A percentile compares a stretch with the other conserved stretches of the same genome.
Conservation (phyloP, 345 rosid genomes). For the Balakata baccata region DNA sequence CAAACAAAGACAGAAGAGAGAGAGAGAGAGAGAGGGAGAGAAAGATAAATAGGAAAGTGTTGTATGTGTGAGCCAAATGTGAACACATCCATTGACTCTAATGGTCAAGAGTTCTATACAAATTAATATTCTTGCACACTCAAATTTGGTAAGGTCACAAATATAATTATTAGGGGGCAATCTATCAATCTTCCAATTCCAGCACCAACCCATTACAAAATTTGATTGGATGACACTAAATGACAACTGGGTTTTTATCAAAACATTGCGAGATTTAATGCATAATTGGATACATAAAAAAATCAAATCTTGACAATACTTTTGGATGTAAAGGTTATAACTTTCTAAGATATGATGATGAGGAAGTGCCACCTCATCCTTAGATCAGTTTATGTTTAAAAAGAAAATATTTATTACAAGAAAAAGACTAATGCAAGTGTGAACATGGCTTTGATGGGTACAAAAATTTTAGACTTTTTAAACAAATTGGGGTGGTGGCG, state of each 20-base stretch:
- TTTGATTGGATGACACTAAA: background rate
- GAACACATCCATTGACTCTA: constrained; percentile 11
- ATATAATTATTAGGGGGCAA: background rate
- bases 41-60: background rate
- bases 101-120: background rate
- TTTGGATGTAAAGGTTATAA: background rate
- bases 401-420: background rate
- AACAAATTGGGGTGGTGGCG: constrained; percentile 16
- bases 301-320: background rate
- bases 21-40: background rate
- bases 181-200: background rate
- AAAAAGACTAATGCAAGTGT: constrained; percentile 22
- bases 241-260: background rate
- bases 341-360: background rate
- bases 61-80: constrained; percentile 13
- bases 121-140: background rate
- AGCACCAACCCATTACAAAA: background rate
- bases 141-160: background rate
- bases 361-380: background rate
- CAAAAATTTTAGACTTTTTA: background rate
- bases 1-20: background rate
- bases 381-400: background rate
- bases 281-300: background rate
- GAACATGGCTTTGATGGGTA: constrained; percentile 28
- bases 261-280: background rate